Base-by-base conservation (phyloP, 1,139 yeast genomes). In the Pneumocystis sp. region DNA sequence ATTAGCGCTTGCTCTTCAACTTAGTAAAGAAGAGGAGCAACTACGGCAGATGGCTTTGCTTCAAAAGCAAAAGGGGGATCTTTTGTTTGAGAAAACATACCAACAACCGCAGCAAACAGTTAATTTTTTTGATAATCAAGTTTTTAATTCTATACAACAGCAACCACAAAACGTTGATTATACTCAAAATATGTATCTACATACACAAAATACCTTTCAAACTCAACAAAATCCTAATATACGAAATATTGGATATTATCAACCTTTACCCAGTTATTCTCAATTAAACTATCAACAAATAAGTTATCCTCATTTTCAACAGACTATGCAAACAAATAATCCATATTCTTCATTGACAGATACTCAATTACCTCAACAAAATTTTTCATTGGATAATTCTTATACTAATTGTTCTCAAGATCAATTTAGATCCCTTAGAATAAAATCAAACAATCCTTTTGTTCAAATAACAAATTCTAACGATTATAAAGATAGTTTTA, bases 391-490 rank as follows among this genome's bases (percentile, higher is more conserved):
- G 12, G 34, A 25, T 25, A 25, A 50, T 50, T 50, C 34, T 25
- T 50, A 50, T 50, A 25, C 17, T 12, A 59, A 61, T 29, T 56
- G 15, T 25, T 61, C 34, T 19, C 64, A 62, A 12, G 63, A 65
- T 21, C 80, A 74, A 71, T 74, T 72, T 70, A 82, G 80, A 72
- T 89, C 90, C 1, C 78, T 85, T 73, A 81, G 83, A 71, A 87
- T 96, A 0, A 96, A 96, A 0, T 83, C 93, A 3, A 89, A 90
- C 76, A 90, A 91, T 74, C 97, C 97, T 65, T 91, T 91, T 76
- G 93, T 96, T 1, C 77, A 84, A 72, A 67, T 67, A 59, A 64
- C 68, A 25, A 62, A 65, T 63, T 37, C 67, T 59, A 19, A 59
- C 63, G 19, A 65, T 61, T 57, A 45, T 56, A 35, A 40, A 17